Conservation (phyloP, 306 rosid species). For the Fragaria iinumae region DNA sequence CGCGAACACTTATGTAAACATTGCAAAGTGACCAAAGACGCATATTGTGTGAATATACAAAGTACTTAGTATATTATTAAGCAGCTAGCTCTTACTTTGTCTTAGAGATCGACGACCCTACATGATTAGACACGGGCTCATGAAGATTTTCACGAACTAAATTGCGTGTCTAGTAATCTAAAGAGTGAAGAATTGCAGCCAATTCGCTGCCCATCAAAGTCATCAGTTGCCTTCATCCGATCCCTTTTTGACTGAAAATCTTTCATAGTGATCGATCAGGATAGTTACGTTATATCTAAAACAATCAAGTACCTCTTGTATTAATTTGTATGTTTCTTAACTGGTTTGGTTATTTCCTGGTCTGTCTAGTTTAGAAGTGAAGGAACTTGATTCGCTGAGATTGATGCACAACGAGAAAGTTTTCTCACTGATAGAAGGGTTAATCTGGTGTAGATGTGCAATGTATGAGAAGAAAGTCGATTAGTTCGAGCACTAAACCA, state of each 20-base stretch:
- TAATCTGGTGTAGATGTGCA: not conserved
- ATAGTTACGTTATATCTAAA: not conserved
- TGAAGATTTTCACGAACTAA: constrained; percentile 10
- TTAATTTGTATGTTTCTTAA: not conserved
- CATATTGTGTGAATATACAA: constrained; percentile 3
- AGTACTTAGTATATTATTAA: not conserved
- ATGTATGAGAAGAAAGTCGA: not conserved
- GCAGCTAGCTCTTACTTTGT: not conserved
- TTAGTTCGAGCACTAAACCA: not conserved
- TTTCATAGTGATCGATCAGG: constrained; percentile 26
- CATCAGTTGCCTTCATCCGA: not conserved
- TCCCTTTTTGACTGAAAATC: constrained; percentile 21
- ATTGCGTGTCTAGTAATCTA: constrained; percentile 28
- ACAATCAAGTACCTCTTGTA: not conserved
- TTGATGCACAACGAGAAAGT: too few species aligned
- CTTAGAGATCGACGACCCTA: constrained; percentile 14
- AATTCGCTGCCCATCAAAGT: not conserved
- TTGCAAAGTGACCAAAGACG: not conserved
- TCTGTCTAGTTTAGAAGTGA: not conserved
- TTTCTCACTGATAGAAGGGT: not conserved
- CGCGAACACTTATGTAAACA: constrained; percentile 13
- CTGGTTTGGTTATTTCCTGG: not conserved
- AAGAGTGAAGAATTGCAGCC: not conserved
- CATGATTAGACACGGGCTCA: constrained; percentile 8
- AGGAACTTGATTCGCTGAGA: not conserved